Percentiles rank a stretch among this genome's conserved stretches.
phyloP scores from a whole-genome alignment of 148 eudicot species.

The Silene latifolia region DNA sequence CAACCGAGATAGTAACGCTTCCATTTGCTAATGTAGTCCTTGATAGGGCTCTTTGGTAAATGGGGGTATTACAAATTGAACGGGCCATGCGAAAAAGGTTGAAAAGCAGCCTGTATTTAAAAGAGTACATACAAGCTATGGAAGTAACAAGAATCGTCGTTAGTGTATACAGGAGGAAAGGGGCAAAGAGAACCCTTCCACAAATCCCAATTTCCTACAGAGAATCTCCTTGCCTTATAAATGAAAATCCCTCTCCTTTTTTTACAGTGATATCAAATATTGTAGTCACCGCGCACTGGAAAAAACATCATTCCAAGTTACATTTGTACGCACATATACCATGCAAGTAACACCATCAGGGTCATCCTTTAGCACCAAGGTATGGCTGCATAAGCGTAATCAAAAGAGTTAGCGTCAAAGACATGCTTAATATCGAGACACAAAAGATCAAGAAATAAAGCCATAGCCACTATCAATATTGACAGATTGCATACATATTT shows the following conservation, averaged over 20 bases:
- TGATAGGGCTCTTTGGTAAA: too few relatives aligned
- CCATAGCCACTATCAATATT: too few relatives aligned
- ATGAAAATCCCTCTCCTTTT: slow-evolving; percentile 5
- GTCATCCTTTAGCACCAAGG: slow-evolving; percentile 26
- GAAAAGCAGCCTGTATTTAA: neutral
- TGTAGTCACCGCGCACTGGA: neutral
- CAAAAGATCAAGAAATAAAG: too few relatives aligned
- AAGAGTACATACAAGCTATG: slow-evolving; percentile 20
- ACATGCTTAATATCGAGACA: neutral
- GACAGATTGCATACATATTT: too few relatives aligned
- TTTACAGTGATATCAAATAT: slow-evolving; percentile 11
- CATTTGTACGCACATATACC: neutral
- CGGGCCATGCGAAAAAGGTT: neutral
- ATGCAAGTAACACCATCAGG: neutral
- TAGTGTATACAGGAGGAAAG: slow-evolving; percentile 18
- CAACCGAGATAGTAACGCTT: too few relatives aligned
- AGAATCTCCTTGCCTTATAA: neutral
- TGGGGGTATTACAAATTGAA: too few relatives aligned
- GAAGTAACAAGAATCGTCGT: slow-evolving; percentile 6
- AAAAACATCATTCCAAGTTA: neutral
- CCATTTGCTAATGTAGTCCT: too few relatives aligned
- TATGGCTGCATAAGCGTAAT: slow-evolving; percentile 20
- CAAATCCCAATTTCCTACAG: slow-evolving; percentile 1
- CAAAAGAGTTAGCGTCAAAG: neutral
- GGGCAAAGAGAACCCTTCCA: slow-evolving; percentile 10